Percentiles rank a stretch among this genome's conserved stretches.
These are phyloP conservation scores for Podila epicladia DNA, from an alignment of 192 early-diverging fungal species.

Conservation along the genomic window DNA sequence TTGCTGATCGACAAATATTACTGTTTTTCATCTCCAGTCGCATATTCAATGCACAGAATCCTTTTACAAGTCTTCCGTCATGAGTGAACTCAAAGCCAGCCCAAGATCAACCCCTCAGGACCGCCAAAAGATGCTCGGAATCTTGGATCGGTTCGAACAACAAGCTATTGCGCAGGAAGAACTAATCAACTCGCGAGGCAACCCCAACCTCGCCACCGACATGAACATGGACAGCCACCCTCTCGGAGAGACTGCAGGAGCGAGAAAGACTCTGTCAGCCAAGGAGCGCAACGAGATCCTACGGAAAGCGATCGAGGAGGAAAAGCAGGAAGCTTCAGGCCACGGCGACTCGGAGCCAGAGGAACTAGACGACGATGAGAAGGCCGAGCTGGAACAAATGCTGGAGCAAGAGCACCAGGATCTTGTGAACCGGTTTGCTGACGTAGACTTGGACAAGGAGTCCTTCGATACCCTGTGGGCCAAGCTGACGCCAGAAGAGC, in stretches of 20 bases:
- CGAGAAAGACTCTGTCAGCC: constrained; percentile 19
- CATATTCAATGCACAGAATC: constrained; percentile 64
- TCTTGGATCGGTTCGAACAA: constrained; percentile 59
- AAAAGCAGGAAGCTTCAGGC: constrained; percentile 2
- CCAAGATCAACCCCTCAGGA: constrained; percentile 49
- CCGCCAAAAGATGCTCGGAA: constrained; percentile 60
- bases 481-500: constrained; percentile 57
- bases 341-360: neutral
- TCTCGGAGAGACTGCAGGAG: neutral
- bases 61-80: constrained; percentile 68
- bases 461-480: constrained; percentile 58
- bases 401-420: constrained; percentile 45
- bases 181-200: constrained; percentile 4
- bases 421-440: constrained; percentile 54
- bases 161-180: constrained; percentile 39
- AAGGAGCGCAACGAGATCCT: constrained; percentile 33
- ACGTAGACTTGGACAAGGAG: constrained; percentile 56
- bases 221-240: neutral
- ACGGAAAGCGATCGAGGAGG: constrained; percentile 35
- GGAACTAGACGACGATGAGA: constrained; percentile 2
- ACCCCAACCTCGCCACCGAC: neutral
- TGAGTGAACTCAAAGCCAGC: constrained; percentile 60
- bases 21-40: constrained; percentile 14
- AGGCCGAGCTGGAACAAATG: constrained; percentile 13
- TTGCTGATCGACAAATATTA: constrained; percentile 5